Base-by-base conservation (phyloP, 768 basidiomycete genomes). In the Rhizopogon salebrosus region DNA sequence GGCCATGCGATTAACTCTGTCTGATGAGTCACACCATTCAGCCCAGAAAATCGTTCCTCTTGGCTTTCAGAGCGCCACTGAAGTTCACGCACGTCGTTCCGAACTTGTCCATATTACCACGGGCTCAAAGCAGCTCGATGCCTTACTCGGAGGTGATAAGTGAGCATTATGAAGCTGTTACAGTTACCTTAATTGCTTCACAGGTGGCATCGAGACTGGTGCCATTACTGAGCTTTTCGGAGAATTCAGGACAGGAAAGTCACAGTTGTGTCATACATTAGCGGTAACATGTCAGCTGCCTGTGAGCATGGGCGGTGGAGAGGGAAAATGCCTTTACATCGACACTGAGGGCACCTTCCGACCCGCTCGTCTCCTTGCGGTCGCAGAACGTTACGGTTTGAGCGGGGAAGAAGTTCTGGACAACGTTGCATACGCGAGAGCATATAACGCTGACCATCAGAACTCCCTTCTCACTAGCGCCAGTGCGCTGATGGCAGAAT, bases 341-440 rank as follows among this genome's bases (percentile, higher is more conserved):
- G 97, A 99, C 68, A 98, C 97, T 0, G 97, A 99, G 65, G 95
- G 95, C 24, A 99, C 97, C 8, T 99, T 99, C 77, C 93, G 97
- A 60, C 97, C 97, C 20, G 90, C 91, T 38, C 89, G 97, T 50
- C 77, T 98, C 41, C 80, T 98, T 35, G 93, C 95, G 0, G 92
- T 95, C 10, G 95, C 97, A 3, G 95, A 97, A 72, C 79, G 97
- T 48, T 95, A 87, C 66, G 97, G 97, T n/a, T 75, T 99, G 60
- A 95, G 92, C 59, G 95, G 94, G 42, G 95, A 99, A 68, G 95
- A 98, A 68, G 97, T 98, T 0, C 74, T 98, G 57, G 97, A 99
- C 68, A 99, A 99, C 61, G 89, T 99, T 31, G 97, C 97, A 23
- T 98, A 98, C 72, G 97, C 97, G 2, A 78, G 97, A 60, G 97